A percentile compares a stretch with the other conserved stretches of the same genome.
Evolutionary conservation across 2,329 filamentous ascomycete species (phyloP).

Genomic region (Talaromyces sp.): DNA sequence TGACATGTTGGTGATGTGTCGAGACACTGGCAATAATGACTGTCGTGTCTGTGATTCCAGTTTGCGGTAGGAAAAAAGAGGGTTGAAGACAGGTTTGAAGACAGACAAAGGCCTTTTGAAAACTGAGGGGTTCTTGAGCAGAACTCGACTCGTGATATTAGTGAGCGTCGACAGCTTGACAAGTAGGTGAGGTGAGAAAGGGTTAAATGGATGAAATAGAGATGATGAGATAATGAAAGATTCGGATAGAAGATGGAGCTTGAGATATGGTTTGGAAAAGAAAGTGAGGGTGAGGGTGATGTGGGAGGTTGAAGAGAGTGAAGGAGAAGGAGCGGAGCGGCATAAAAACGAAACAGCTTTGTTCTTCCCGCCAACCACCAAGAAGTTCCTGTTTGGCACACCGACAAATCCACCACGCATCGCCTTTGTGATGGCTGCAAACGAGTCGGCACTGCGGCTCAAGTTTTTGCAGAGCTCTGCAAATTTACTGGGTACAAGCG

Average conservation of each 20-base stretch:
- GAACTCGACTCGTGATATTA: neutral
- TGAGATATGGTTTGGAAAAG: neutral
- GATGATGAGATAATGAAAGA: neutral
- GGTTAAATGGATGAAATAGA: neutral
- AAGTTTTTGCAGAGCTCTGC: slow-evolving; percentile 35
- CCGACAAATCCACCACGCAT: neutral
- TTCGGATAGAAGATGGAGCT: neutral
- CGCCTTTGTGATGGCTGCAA: slow-evolving; percentile 16
- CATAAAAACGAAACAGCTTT: neutral
- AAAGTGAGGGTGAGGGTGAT: neutral
- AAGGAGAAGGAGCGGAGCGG: neutral
- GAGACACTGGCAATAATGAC: neutral
- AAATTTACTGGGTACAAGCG: slow-evolving; percentile 23
- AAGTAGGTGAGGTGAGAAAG: neutral
- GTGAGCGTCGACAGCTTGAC: neutral
- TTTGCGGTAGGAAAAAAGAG: neutral
- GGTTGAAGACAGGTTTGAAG: neutral
- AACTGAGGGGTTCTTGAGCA: neutral
- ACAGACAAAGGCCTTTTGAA: neutral
- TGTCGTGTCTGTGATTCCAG: neutral
- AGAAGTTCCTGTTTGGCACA: neutral
- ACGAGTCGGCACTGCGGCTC: slow-evolving; percentile 21
- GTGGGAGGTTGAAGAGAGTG: neutral
- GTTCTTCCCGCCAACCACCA: neutral
- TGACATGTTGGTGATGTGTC: neutral